A percentile compares a stretch with the other conserved stretches of the same genome.
These are phyloP conservation scores for Knoxdaviesia capensis DNA, from an alignment of 2,329 filamentous ascomycete species.

Conservation along the genomic window DNA sequence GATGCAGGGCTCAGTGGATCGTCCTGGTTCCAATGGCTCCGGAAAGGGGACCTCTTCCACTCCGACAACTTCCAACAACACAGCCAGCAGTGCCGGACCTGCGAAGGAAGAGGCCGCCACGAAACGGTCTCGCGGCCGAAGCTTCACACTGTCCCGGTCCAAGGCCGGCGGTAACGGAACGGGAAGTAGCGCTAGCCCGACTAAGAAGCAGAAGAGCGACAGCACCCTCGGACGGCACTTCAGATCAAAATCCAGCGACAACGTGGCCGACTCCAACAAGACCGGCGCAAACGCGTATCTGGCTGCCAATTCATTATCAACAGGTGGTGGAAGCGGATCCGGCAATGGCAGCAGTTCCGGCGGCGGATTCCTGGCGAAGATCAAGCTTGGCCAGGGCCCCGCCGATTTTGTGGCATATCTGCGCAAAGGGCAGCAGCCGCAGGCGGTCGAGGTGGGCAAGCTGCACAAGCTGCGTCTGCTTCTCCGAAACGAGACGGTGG, in stretches of 20 bases:
- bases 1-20: slow-evolving; percentile 24
- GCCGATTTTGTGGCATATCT: slow-evolving; percentile 76
- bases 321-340: slow-evolving; percentile 4
- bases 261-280: slow-evolving; percentile 39
- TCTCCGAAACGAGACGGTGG: slow-evolving; percentile 82
- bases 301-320: no score
- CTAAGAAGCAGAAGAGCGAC: slow-evolving; percentile 56
- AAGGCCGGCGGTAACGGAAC: no score
- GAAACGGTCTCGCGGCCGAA: slow-evolving; percentile 47
- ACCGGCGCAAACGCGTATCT: slow-evolving; percentile 10
- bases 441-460: slow-evolving; percentile 80
- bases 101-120: slow-evolving; percentile 7
- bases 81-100: no score
- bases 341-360: slow-evolving; percentile 32
- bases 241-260: slow-evolving; percentile 54
- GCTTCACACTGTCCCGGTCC: slow-evolving; percentile 52
- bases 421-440: slow-evolving; percentile 59
- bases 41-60: slow-evolving; percentile 7
- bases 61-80: slow-evolving; percentile 11
- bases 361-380: slow-evolving; percentile 41
- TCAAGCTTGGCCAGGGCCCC: slow-evolving; percentile 55
- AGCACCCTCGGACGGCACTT: slow-evolving; percentile 41
- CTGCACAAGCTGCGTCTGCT: slow-evolving; percentile 81
- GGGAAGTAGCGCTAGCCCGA: slow-evolving; percentile 30
- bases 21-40: no score